Percentiles rank a stretch among this genome's conserved stretches.
phyloP scores from a whole-genome alignment of 352 stramenopile genomes.

The Pythium utonaiense region DNA sequence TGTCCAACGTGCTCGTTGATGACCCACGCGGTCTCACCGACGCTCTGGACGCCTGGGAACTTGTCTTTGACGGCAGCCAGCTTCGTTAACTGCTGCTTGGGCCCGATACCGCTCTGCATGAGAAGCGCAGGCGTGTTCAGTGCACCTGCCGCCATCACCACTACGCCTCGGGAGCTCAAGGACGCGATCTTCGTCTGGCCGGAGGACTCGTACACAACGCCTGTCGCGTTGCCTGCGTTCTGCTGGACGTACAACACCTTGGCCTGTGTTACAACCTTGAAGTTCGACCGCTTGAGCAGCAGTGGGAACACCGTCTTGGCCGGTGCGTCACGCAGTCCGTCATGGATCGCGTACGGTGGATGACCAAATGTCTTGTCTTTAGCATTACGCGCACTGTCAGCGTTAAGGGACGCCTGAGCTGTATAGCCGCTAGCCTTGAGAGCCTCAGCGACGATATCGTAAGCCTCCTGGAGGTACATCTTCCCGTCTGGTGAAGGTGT shows the following conservation, averaged over 20 bases:
- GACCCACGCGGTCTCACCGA: slow-evolving; percentile 24
- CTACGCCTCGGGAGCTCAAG: slow-evolving; percentile 41
- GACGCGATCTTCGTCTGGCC: slow-evolving; percentile 6
- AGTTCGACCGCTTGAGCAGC: slow-evolving; percentile 27
- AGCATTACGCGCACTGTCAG: slow-evolving; percentile 52
- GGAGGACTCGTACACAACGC: slow-evolving; percentile 37
- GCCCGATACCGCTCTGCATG: slow-evolving; percentile 74
- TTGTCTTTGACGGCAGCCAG: slow-evolving; percentile 27
- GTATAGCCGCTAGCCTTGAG: slow-evolving; percentile 33
- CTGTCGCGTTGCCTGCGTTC: slow-evolving; percentile 33
- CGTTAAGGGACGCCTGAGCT: too few species aligned
- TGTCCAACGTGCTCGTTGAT: slow-evolving; percentile 54
- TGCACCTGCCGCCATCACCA: slow-evolving; percentile 74
- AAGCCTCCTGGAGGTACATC: slow-evolving; percentile 50
- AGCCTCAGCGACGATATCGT: slow-evolving; percentile 37
- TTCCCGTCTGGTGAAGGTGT: slow-evolving; percentile 39
- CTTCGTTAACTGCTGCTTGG: slow-evolving; percentile 42
- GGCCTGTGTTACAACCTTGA: slow-evolving; percentile 29
- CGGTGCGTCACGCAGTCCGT: slow-evolving; percentile 48
- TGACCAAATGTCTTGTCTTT: slow-evolving; percentile 60
- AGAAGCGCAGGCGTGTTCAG: slow-evolving; percentile 77
- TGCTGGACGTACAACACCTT: slow-evolving; percentile 54
- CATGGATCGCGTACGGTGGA: slow-evolving; percentile 50
- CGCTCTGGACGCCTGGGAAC: slow-evolving; percentile 41
- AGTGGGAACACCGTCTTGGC: slow-evolving; percentile 46